Percentiles rank a stretch among this genome's conserved stretches.
phyloP scores from a whole-genome alignment of 73 alveolate species.

The Stentor coeruleus region DNA sequence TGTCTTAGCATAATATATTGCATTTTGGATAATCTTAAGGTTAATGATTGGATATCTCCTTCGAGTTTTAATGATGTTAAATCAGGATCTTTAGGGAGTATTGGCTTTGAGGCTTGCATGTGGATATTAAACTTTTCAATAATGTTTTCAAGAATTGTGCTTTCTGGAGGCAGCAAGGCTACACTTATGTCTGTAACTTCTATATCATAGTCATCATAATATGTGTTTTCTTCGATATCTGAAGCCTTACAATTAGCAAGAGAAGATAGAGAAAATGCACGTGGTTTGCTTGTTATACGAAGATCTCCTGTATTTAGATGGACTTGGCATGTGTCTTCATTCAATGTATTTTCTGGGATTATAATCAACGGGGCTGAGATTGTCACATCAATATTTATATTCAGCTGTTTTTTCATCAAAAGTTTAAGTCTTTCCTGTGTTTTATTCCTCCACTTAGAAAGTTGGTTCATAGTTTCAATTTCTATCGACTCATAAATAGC shows the following conservation, averaged over 20 bases:
- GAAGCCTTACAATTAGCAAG: background rate
- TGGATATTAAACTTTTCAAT: background rate
- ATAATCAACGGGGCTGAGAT: slow-evolving; percentile 8
- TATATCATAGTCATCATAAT: slow-evolving; percentile 13
- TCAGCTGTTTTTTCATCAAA: background rate
- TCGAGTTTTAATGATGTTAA: slow-evolving; percentile 15
- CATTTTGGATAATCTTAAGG: background rate
- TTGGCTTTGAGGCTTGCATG: background rate
- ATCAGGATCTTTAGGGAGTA: slow-evolving; percentile 23
- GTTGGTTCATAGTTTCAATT: slow-evolving; percentile 19
- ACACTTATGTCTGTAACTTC: background rate
- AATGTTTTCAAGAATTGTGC: background rate
- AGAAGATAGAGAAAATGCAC: background rate
- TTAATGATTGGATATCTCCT: background rate
- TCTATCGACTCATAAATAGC: slow-evolving; percentile 22
- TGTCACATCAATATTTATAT: background rate
- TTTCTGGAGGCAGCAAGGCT: slow-evolving; percentile 9
- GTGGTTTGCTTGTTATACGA: background rate
- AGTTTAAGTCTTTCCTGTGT: slow-evolving; percentile 23
- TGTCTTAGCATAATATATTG: slow-evolving; percentile 13
- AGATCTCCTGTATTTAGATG: background rate
- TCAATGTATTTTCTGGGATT: background rate
- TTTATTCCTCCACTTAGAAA: background rate
- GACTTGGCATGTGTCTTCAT: background rate
- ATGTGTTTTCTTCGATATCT: slow-evolving; percentile 20